Evolutionary conservation across 495 filamentous ascomycete species (phyloP).

Genomic region (Penicillium cinerascens): DNA sequence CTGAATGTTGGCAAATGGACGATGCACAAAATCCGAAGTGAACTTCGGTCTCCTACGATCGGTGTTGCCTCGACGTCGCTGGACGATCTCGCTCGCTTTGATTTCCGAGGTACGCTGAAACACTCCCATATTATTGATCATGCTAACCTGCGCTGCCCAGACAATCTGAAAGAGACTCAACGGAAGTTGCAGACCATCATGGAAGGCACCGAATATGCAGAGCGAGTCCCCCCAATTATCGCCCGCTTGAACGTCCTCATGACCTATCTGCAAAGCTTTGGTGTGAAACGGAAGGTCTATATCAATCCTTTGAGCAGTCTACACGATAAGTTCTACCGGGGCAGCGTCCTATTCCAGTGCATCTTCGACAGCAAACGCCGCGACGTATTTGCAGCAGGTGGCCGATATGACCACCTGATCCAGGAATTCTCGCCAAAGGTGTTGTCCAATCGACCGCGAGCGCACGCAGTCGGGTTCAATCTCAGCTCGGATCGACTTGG

Average conservation of each 20-base stretch:
- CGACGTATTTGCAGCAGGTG: slow-evolving; percentile 90
- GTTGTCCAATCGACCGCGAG: slow-evolving; percentile 36
- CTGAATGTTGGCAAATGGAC: slow-evolving; percentile 79
- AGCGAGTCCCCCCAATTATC: slow-evolving; percentile 67
- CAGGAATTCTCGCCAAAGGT: slow-evolving; percentile 43
- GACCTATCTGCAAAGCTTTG: slow-evolving; percentile 69
- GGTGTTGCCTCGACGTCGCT: slow-evolving; percentile 85
- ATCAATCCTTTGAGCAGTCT: slow-evolving; percentile 81
- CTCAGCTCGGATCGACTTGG: slow-evolving; percentile 81
- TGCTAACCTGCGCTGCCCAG: slow-evolving; percentile 35
- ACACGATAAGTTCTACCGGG: slow-evolving; percentile 89
- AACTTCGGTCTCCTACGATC: slow-evolving; percentile 74
- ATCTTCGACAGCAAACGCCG: slow-evolving; percentile 79
- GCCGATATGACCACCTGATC: slow-evolving; percentile 87
- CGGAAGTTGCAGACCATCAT: slow-evolving; percentile 68
- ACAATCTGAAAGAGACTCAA: slow-evolving; percentile 69
- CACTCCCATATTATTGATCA: not conserved
- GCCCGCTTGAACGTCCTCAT: slow-evolving; percentile 74
- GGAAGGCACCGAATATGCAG: slow-evolving; percentile 63
- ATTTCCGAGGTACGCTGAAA: slow-evolving; percentile 67
- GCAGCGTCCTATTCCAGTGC: slow-evolving; percentile 87
- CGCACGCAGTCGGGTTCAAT: slow-evolving; percentile 88
- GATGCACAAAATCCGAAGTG: slow-evolving; percentile 80
- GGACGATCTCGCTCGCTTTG: slow-evolving; percentile 86
- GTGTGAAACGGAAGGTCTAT: slow-evolving; percentile 74